Conservation (phyloP, 139 green algal genomes). For the Nannochloris sp. region DNA sequence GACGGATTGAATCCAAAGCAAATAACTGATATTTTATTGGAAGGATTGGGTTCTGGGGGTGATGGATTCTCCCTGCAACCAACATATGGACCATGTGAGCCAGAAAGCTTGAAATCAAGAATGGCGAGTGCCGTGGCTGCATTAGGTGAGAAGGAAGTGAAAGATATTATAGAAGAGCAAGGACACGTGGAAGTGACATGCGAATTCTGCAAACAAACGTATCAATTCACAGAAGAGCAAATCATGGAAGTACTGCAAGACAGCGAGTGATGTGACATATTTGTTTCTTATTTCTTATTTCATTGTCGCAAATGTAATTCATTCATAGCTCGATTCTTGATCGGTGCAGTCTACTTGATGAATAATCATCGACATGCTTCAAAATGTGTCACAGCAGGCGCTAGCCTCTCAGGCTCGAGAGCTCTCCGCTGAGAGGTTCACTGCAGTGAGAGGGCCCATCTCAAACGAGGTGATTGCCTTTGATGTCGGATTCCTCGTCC, state of each 20-base stretch:
- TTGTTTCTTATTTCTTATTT: conserved; percentile 1
- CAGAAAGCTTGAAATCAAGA: conserved; percentile 33
- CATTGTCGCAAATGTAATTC: not conserved
- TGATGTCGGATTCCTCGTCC: not conserved
- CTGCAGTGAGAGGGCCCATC: no score
- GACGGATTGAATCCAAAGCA: conserved; percentile 39
- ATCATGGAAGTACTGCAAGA: conserved; percentile 17
- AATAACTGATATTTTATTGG: conserved; percentile 59
- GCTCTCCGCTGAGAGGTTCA: no score
- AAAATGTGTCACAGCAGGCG: no score
- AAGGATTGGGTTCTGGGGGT: conserved; percentile 40
- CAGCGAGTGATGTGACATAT: not conserved
- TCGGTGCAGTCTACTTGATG: no score
- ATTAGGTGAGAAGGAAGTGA: conserved; percentile 37
- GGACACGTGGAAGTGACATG: conserved; percentile 70
- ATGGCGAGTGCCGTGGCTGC: conserved; percentile 52
- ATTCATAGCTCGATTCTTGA: no score
- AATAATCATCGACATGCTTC: no score
- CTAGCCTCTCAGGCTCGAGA: no score
- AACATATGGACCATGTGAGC: conserved; percentile 74
- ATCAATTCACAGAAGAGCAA: conserved; percentile 47
- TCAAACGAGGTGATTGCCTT: not conserved
- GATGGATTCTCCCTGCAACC: conserved; percentile 34
- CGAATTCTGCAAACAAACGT: conserved; percentile 57
- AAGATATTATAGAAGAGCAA: conserved; percentile 56